Conservation (phyloP, 2,329 filamentous ascomycete species). For the Pseudopithomyces chartarum region DNA sequence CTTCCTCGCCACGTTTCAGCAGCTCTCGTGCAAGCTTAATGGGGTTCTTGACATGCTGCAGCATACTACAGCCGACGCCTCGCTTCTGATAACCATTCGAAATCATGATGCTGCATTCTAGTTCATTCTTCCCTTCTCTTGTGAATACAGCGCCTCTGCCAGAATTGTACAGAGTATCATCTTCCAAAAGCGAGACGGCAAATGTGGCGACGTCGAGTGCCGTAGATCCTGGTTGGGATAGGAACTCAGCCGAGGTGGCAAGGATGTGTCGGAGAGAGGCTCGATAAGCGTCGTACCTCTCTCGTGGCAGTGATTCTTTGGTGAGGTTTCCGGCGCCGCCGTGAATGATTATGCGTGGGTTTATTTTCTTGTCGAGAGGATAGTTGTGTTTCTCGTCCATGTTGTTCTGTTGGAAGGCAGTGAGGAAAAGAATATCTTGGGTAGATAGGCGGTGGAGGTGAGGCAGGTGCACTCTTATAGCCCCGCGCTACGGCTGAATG, state of each 20-base stretch:
- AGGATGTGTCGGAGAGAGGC: conserved; percentile 23
- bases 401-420: not conserved
- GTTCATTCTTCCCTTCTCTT: conserved; percentile 78
- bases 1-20: conserved; percentile 68
- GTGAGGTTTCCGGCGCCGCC: conserved; percentile 56
- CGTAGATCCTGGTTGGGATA: not conserved
- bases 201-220: conserved; percentile 63
- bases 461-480: not conserved
- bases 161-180: conserved; percentile 59
- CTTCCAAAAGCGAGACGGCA: conserved; percentile 59
- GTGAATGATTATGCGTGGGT: conserved; percentile 55
- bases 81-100: conserved; percentile 74
- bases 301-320: conserved; percentile 42
- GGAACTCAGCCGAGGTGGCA: conserved; percentile 12
- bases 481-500: not conserved
- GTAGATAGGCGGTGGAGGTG: not conserved
- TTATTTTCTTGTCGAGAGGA: conserved; percentile 15
- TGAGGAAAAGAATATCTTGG: not conserved
- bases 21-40: conserved; percentile 74
- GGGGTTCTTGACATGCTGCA: conserved; percentile 78
- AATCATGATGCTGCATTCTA: conserved; percentile 88
- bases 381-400: not conserved
- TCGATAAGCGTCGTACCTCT: conserved; percentile 45
- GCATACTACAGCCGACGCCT: conserved; percentile 75
- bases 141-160: conserved; percentile 87